Evolutionary conservation across 345 rosid species (phyloP).

Genomic region (Brassica carinata): DNA sequence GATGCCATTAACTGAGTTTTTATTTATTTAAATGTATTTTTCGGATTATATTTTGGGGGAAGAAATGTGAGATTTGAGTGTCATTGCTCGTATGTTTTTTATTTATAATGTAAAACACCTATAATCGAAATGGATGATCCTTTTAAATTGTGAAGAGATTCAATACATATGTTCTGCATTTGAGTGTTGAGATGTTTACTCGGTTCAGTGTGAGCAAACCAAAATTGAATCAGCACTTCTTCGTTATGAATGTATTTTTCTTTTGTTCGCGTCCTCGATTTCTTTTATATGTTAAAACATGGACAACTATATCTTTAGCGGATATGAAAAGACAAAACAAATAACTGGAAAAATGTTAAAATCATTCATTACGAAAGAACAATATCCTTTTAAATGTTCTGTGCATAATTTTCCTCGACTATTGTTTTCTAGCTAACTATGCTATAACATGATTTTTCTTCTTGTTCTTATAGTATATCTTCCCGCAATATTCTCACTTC

Average conservation of each 20-base stretch:
- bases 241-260: background rate
- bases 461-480: background rate
- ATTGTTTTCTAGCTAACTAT: background rate
- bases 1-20: slow-evolving; percentile 66
- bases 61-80: slow-evolving; percentile 26
- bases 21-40: background rate
- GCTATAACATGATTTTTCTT: slow-evolving; percentile 1
- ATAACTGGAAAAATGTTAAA: background rate
- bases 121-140: background rate
- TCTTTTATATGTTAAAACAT: background rate
- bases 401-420: background rate
- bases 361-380: background rate
- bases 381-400: background rate
- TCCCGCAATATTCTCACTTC: background rate
- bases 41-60: slow-evolving; percentile 2
- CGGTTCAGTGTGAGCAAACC: slow-evolving; percentile 1
- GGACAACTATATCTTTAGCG: background rate
- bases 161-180: background rate
- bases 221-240: background rate
- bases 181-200: background rate
- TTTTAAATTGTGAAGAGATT: slow-evolving; percentile 6
- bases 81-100: slow-evolving; percentile 13
- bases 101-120: slow-evolving; percentile 26
- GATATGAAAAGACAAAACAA: background rate
- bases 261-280: background rate